Conservation (phyloP, 2,329 filamentous ascomycete species). For the Mollisia scopiformis region DNA sequence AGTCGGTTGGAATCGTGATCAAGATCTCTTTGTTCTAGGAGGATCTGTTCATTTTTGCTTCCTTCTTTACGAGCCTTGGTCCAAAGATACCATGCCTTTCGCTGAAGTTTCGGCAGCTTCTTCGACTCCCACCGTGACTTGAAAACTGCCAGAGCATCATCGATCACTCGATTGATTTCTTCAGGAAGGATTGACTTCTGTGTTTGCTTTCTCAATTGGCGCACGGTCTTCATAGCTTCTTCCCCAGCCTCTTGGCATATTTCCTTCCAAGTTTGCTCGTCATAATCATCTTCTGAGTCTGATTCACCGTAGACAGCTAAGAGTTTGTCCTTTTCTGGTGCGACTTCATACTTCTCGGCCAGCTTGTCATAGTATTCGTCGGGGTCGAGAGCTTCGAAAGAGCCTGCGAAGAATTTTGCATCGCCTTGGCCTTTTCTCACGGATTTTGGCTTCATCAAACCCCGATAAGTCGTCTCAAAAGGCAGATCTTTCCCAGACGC, state of each 20-base stretch:
- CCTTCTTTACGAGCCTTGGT: slow-evolving; percentile 49
- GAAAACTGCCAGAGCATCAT: slow-evolving; percentile 54
- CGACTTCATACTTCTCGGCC: not conserved
- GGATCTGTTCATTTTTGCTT: slow-evolving; percentile 45
- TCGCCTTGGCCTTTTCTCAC: not conserved
- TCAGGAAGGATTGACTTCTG: slow-evolving; percentile 43
- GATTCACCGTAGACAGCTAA: slow-evolving; percentile 60
- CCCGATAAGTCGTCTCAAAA: not conserved
- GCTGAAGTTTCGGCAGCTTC: slow-evolving; percentile 57
- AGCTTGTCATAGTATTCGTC: not conserved
- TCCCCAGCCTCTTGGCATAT: slow-evolving; percentile 55
- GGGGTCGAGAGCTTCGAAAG: too few relatives aligned
- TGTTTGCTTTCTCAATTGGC: not conserved
- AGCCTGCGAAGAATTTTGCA: not conserved
- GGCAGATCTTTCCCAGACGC: not conserved
- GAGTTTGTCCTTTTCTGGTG: slow-evolving; percentile 46
- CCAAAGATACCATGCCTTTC: slow-evolving; percentile 67
- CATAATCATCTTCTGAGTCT: slow-evolving; percentile 52
- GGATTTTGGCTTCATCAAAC: not conserved
- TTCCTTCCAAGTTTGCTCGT: slow-evolving; percentile 62
- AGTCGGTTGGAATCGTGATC: slow-evolving; percentile 53
- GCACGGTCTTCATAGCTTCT: slow-evolving; percentile 17
- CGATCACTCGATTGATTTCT: slow-evolving; percentile 55
- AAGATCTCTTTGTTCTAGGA: slow-evolving; percentile 46
- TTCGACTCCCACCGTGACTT: slow-evolving; percentile 58